These are phyloP conservation scores for Fusarium cicatricum DNA, from an alignment of 2,329 filamentous ascomycete genomes.

Conservation along the genomic window DNA sequence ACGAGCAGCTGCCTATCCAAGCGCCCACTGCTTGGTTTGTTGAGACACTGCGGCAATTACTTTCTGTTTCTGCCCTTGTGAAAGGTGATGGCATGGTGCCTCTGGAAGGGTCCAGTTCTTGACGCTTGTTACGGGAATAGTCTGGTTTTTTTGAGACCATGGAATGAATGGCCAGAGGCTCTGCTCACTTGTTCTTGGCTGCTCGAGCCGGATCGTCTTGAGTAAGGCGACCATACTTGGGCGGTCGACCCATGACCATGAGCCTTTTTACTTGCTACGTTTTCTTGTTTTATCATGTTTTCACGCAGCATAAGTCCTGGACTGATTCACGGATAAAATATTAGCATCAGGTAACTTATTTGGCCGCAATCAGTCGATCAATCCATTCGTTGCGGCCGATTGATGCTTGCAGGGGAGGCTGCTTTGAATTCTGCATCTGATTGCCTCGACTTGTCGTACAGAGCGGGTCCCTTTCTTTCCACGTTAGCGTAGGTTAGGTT, in stretches of 20 bases:
- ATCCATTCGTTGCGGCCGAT: constrained; percentile 29
- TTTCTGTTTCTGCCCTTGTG: constrained; percentile 2
- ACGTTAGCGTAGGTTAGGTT: constrained; percentile 31
- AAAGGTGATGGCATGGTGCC: constrained; percentile 27
- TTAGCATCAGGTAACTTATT: constrained; percentile 33
- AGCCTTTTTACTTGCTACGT: constrained; percentile 16
- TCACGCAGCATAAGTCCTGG: constrained; percentile 18
- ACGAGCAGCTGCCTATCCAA: constrained; percentile 30
- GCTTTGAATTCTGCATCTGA: constrained; percentile 25
- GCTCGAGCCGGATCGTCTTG: constrained; percentile 18
- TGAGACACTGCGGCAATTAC: constrained; percentile 32
- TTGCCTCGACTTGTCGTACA: constrained; percentile 31
- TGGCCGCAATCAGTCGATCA: constrained; percentile 42
- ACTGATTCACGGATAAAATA: constrained; percentile 29
- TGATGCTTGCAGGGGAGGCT: constrained; percentile 27
- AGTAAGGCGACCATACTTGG: constrained; percentile 15
- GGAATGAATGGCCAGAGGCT: constrained; percentile 27
- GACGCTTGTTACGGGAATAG: constrained; percentile 16
- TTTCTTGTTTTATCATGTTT: constrained; percentile 24
- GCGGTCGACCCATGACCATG: constrained; percentile 19
- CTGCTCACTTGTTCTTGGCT: constrained; percentile 28
- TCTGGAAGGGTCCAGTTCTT: constrained; percentile 13
- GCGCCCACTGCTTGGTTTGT: constrained; percentile 22
- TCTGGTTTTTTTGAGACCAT: constrained; percentile 10
- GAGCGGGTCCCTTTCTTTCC: constrained; percentile 33